A percentile compares a stretch with the other conserved stretches of the same genome.
Evolutionary conservation across 1,284 basidiomycete genomes (phyloP).

Genomic region (Trametes sp.): DNA sequence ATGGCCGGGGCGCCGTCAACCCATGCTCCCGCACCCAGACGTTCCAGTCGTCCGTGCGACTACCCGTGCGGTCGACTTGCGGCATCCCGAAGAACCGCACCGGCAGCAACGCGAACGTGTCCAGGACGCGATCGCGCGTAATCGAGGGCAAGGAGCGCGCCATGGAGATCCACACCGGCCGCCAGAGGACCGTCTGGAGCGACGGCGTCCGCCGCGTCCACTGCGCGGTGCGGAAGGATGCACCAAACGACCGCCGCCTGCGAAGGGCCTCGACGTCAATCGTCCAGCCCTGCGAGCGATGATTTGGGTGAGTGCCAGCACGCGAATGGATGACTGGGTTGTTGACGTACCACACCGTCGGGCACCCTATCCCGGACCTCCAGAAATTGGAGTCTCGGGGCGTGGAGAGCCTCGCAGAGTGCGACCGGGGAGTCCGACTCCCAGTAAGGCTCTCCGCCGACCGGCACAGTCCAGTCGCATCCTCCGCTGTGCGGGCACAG

Average conservation of each 20-base stretch:
- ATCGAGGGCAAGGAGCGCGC: background rate
- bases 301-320: background rate
- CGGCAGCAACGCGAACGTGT: background rate
- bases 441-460: background rate
- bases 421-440: slow-evolving; percentile 3
- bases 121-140: background rate
- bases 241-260: background rate
- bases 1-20: too few species aligned
- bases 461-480: background rate
- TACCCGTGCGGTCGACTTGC: background rate
- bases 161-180: background rate
- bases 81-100: background rate
- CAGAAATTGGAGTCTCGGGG: background rate
- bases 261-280: background rate
- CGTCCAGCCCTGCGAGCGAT: background rate
- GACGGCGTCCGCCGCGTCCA: background rate
- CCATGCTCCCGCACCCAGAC: too few species aligned
- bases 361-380: background rate
- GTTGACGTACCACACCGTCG: background rate
- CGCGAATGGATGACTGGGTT: background rate
- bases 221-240: background rate
- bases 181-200: background rate
- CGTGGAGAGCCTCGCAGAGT: background rate
- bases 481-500: background rate
- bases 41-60: background rate